Conservation (phyloP, 805 yeast species). For the Pichia exigua region DNA sequence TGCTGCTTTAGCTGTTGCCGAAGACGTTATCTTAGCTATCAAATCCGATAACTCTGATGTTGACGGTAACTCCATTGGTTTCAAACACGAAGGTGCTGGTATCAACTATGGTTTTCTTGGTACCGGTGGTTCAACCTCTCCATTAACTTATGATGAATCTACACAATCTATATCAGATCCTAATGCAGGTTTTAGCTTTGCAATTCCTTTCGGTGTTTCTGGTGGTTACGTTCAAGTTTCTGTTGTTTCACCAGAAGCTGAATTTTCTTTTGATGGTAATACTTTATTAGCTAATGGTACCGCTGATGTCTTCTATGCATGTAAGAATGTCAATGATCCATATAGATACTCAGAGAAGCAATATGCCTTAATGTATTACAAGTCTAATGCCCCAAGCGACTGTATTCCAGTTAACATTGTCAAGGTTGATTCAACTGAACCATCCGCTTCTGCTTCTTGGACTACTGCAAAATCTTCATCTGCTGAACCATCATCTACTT, state of each 20-base stretch:
- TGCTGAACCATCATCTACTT: neutral
- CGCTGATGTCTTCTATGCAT: constrained; percentile 32
- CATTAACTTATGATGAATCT: constrained; percentile 16
- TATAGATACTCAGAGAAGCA: constrained; percentile 29
- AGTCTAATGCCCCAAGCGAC: constrained; percentile 19
- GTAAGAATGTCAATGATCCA: constrained; percentile 38
- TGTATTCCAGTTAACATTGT: constrained; percentile 10
- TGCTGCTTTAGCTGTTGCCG: constrained; percentile 7
- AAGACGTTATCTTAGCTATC: constrained; percentile 17
- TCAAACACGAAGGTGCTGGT: constrained; percentile 43
- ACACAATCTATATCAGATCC: constrained; percentile 5
- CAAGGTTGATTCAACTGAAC: neutral
- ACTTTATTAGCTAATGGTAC: constrained; percentile 27
- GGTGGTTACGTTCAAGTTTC: constrained; percentile 10
- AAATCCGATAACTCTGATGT: constrained; percentile 23
- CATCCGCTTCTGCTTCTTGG: neutral
- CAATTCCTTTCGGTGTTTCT: constrained; percentile 2
- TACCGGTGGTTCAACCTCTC: neutral
- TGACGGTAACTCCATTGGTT: constrained; percentile 23
- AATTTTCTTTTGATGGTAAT: constrained; percentile 16
- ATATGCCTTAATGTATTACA: constrained; percentile 26
- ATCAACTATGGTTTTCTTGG: constrained; percentile 31
- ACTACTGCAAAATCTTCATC: neutral
- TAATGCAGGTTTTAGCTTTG: constrained; percentile 8
- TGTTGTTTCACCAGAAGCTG: constrained; percentile 11